Evolutionary conservation across 148 eudicot genomes (phyloP), one percentile per base, ranked within the genome.

Genomic region (Cornus kousa): DNA sequence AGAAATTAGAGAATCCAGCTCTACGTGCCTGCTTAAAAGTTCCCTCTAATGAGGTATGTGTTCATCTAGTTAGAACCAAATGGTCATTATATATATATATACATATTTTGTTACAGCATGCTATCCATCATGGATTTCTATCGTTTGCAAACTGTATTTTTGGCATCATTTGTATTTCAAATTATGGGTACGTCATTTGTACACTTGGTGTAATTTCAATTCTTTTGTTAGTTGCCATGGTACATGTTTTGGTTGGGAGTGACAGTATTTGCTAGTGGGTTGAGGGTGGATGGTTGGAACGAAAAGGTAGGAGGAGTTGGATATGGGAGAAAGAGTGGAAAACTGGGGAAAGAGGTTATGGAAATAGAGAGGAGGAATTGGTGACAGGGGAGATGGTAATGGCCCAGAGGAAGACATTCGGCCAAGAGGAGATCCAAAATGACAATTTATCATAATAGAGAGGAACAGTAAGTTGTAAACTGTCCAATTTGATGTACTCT

Each of bases 1-100:
- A 95, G 76, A 93, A 91, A 83, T 87, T 95, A 88, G 98, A 95
- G 88, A 95, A 95, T 90, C 98, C 97, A 83, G 97, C 94, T 37
- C 79, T 95, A 73, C 96, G 98, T 68, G 85, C 91, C 79, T 95
- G 89, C 88, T 86, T 95, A 80, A 93, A 90, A 90, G 97, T 93
- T 72, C 85, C 94, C 62, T 76, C 98, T 53, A 89, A 91, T 85
- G 98, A 95, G 97, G 98, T 95, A 81, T 76, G 9, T 67, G 22
- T 82, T 79, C 53, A 50, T 64, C 28, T 68, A 60, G 17, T 71
- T 72, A 70, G 55, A 19, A 62, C 7, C 20, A n/a, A n/a, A 62
- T 46, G 28, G 72, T 33, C 24, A 65, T 78, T 60, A 37, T 60
- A 68, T 10, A 60, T 53, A 53, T 53, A 53, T 7, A 33, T 3